These are phyloP conservation scores for Pilatotrama ljubarskyi DNA, from an alignment of 768 basidiomycete species.

Conservation along the genomic window DNA sequence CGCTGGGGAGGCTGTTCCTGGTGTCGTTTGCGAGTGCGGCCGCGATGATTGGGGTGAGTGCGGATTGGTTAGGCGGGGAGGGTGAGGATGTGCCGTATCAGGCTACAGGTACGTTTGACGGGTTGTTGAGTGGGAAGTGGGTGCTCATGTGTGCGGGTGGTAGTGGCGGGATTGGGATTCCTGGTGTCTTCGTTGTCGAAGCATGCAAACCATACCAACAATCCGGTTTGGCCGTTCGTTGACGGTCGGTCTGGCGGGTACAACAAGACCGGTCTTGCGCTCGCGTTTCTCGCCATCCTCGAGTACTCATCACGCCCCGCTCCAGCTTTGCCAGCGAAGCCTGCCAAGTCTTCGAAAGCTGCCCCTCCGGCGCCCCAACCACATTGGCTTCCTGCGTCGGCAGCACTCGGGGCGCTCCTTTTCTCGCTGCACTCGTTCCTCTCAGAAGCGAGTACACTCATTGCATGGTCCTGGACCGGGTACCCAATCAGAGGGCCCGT, in stretches of 20 bases:
- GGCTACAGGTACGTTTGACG: slow-evolving; percentile 43
- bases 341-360: too few relatives aligned
- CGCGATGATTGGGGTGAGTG: slow-evolving; percentile 49
- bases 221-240: slow-evolving; percentile 85
- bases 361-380: not conserved
- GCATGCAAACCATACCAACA: slow-evolving; percentile 77
- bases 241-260: slow-evolving; percentile 64
- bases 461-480: slow-evolving; percentile 92
- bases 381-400: slow-evolving; percentile 42
- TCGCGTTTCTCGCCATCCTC: slow-evolving; percentile 58
- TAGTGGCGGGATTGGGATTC: slow-evolving; percentile 69
- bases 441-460: slow-evolving; percentile 73
- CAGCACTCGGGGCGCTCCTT: slow-evolving; percentile 66
- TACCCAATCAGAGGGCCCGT: slow-evolving; percentile 73
- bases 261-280: slow-evolving; percentile 62
- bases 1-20: slow-evolving; percentile 53
- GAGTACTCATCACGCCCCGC: slow-evolving; percentile 53
- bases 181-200: slow-evolving; percentile 69
- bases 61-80: slow-evolving; percentile 52
- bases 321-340: slow-evolving; percentile 16
- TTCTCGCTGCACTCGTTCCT: slow-evolving; percentile 74
- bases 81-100: slow-evolving; percentile 43
- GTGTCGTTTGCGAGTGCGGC: slow-evolving; percentile 57
- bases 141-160: not conserved
- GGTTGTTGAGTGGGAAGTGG: not conserved